Conservation (phyloP, 371 early-diverging fungal genomes). For the Zancudomyces culisetae region DNA sequence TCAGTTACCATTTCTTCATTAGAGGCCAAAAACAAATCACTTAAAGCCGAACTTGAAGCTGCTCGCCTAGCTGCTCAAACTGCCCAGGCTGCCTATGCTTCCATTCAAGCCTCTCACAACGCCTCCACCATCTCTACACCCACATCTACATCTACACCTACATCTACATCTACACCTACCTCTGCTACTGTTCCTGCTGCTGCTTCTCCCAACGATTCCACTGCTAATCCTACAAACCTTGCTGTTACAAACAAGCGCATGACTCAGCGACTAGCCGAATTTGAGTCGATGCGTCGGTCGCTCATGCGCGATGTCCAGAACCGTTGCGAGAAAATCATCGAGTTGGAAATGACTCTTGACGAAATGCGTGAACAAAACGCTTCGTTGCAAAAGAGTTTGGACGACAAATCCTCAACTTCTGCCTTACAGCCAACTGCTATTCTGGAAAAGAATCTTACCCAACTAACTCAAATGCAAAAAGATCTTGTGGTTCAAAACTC, state of each 20-base stretch:
- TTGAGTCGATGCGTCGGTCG: conserved; percentile 89
- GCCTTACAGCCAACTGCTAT: conserved; percentile 75
- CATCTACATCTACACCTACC: not conserved
- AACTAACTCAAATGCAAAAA: conserved; percentile 81
- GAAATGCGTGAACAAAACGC: conserved; percentile 82
- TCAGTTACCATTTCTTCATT: conserved; percentile 1
- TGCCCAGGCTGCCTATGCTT: not conserved
- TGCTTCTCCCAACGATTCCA: not conserved
- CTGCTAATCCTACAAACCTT: not conserved
- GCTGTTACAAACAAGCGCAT: conserved; percentile 26
- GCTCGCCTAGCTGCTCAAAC: not conserved
- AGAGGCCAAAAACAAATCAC: not conserved
- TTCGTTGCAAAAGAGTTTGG: conserved; percentile 54
- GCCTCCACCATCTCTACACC: not conserved
- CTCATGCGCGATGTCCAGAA: conserved; percentile 88
- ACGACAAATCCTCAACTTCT: conserved; percentile 59
- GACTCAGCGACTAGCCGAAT: conserved; percentile 80
- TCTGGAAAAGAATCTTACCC: conserved; percentile 86
- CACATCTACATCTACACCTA: not conserved
- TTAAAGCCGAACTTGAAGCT: conserved; percentile 9
- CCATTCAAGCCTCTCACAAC: not conserved
- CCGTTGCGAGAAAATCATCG: conserved; percentile 88
- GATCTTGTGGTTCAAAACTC: conserved; percentile 79
- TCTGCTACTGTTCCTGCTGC: not conserved
- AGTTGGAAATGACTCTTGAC: conserved; percentile 83